Conservation (phyloP, 108 stramenopile genomes). For the Pseudonitzschia multistriata region DNA sequence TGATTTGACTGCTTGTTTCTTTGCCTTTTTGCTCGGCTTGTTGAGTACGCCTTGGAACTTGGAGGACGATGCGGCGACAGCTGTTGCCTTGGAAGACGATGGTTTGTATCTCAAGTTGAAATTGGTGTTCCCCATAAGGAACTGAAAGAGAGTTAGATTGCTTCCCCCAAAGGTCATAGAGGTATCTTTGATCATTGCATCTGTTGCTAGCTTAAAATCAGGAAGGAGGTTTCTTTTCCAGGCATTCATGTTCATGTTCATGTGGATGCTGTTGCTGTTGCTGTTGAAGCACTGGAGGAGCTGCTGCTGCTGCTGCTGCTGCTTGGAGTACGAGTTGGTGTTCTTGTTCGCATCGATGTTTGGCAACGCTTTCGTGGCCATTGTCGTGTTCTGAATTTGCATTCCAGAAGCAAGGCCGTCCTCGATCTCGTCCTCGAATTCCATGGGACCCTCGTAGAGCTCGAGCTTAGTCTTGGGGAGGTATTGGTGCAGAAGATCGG, state of each 20-base stretch:
- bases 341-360: neutral
- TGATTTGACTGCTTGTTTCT: too few species aligned
- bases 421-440: neutral
- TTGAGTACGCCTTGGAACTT: too few species aligned
- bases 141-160: too few species aligned
- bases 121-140: too few species aligned
- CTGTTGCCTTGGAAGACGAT: too few species aligned
- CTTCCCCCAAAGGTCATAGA: too few species aligned
- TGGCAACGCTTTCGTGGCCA: neutral
- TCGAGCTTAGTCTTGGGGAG: constrained; percentile 1
- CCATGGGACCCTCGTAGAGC: neutral
- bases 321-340: neutral
- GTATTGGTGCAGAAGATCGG: neutral
- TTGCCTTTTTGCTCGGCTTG: too few species aligned
- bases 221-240: neutral
- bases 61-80: too few species aligned
- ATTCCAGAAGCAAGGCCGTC: too few species aligned
- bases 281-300: neutral
- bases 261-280: neutral
- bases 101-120: too few species aligned
- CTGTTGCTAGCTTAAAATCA: neutral
- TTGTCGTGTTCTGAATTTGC: neutral
- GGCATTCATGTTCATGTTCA: neutral
- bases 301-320: neutral
- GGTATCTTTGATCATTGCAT: too few species aligned